Evolutionary conservation across 495 filamentous ascomycete species (phyloP).

Genomic region (Penicillium cosmopolitanum): DNA sequence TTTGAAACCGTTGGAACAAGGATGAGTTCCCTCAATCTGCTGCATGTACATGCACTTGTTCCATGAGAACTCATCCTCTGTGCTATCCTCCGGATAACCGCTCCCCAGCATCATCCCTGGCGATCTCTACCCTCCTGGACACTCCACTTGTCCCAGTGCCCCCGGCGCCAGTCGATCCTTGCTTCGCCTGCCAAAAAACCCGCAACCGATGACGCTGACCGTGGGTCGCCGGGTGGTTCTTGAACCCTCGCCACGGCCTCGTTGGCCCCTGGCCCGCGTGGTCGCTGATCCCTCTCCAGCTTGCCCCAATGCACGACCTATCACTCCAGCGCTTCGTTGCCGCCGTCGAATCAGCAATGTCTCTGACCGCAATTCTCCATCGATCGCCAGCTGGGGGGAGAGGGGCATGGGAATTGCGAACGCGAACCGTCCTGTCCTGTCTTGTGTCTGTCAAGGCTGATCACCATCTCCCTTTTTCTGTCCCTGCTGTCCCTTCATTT

Average conservation of each 20-base stretch:
- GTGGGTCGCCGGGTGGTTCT: constrained; percentile 27
- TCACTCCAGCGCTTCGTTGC: constrained; percentile 16
- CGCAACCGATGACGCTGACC: constrained; percentile 32
- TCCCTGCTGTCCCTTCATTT: background rate
- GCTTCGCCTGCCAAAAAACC: constrained; percentile 17
- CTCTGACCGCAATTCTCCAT: constrained; percentile 18
- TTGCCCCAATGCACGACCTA: constrained; percentile 26
- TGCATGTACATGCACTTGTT: too few species aligned
- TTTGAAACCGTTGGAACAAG: too few species aligned
- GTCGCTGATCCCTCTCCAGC: constrained; percentile 24
- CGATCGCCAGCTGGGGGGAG: constrained; percentile 21
- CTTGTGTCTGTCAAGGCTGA: constrained; percentile 5
- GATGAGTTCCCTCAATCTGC: too few species aligned
- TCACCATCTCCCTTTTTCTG: constrained; percentile 23
- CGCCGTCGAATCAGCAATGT: constrained; percentile 18
- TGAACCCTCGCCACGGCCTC: constrained; percentile 22
- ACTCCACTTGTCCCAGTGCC: too few species aligned
- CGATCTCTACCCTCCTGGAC: too few species aligned
- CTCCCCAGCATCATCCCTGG: background rate
- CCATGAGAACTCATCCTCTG: too few species aligned
- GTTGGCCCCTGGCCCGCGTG: constrained; percentile 35
- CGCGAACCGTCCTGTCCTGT: background rate
- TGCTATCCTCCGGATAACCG: background rate
- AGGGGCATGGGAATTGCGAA: background rate
- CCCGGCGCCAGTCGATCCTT: constrained; percentile 26